Conservation (phyloP, 768 basidiomycete species). For the Strobilomyces echinocephalus region DNA sequence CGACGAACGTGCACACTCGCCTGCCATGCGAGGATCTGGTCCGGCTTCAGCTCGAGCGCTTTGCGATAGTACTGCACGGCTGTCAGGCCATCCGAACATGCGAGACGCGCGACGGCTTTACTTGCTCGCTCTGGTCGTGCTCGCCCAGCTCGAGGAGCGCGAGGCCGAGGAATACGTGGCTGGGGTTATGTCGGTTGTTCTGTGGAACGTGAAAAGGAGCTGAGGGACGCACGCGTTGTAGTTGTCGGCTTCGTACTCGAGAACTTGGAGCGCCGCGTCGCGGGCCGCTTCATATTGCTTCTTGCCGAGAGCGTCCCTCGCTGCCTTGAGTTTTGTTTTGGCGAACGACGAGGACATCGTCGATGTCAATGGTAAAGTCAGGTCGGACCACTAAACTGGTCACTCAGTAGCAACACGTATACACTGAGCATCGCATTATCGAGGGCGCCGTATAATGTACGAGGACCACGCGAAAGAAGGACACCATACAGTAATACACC, state of each 20-base stretch:
- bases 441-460: too few species aligned
- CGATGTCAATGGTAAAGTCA: background rate
- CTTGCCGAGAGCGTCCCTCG: slow-evolving; percentile 68
- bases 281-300: slow-evolving; percentile 71
- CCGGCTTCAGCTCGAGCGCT: slow-evolving; percentile 66
- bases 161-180: slow-evolving; percentile 82
- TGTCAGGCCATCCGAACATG: slow-evolving; percentile 15
- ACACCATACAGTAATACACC: background rate
- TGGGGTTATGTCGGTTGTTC: slow-evolving; percentile 29
- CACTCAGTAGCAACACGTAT: too few species aligned
- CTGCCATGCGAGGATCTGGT: slow-evolving; percentile 81
- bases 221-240: slow-evolving; percentile 75
- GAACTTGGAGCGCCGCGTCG: slow-evolving; percentile 58
- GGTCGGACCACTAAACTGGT: too few species aligned
- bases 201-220: background rate
- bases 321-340: slow-evolving; percentile 74
- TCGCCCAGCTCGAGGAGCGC: slow-evolving; percentile 74
- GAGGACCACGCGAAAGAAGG: too few species aligned
- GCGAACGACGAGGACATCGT: slow-evolving; percentile 39
- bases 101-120: slow-evolving; percentile 37
- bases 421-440: too few species aligned
- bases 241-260: slow-evolving; percentile 75
- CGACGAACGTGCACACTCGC: slow-evolving; percentile 34
- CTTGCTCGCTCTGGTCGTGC: slow-evolving; percentile 76
- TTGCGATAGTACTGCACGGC: slow-evolving; percentile 63